These are phyloP conservation scores for Dothiorella sarmentorum DNA, from an alignment of 2,329 filamentous ascomycete species.

Conservation along the genomic window DNA sequence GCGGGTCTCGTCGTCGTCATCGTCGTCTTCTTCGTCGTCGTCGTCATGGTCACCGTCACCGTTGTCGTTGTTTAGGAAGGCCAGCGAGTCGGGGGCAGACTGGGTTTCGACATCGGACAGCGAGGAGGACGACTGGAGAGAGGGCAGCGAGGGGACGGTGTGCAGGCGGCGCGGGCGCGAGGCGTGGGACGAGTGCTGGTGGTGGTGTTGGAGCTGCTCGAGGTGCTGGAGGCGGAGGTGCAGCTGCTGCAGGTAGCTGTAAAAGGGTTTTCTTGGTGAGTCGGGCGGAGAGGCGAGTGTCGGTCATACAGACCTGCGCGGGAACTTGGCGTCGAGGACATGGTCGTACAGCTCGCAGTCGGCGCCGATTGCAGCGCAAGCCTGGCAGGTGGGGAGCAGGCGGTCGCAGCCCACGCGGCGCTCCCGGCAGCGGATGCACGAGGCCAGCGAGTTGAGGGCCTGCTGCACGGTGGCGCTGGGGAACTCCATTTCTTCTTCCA, in stretches of 20 bases:
- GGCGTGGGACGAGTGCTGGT: background rate
- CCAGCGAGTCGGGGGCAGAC: background rate
- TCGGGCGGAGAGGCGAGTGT: background rate
- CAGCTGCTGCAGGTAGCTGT: conserved; percentile 17
- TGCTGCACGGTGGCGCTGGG: conserved; percentile 8
- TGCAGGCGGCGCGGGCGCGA: conserved; percentile 5
- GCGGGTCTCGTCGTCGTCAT: background rate
- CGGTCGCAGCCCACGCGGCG: conserved; percentile 18
- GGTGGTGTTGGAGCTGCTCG: conserved; percentile 1
- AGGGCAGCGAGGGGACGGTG: conserved; percentile 4
- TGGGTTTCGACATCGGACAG: conserved; percentile 1
- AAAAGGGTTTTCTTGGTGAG: background rate
- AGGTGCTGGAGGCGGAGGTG: conserved; percentile 14
- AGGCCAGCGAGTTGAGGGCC: conserved; percentile 17
- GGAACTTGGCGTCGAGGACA: conserved; percentile 13
- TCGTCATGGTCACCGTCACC: background rate
- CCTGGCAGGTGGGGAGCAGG: conserved; percentile 17
- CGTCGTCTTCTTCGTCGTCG: background rate
- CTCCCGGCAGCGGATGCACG: conserved; percentile 19
- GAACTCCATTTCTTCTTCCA: no score
- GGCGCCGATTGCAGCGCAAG: conserved; percentile 9
- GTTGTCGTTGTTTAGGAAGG: no score
- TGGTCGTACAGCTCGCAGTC: conserved; percentile 16
- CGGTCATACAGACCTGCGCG: conserved; percentile 9
- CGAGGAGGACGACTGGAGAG: background rate